Conservation (phyloP, 1,139 yeast species). For the Protomyces lactucae-debilis region DNA sequence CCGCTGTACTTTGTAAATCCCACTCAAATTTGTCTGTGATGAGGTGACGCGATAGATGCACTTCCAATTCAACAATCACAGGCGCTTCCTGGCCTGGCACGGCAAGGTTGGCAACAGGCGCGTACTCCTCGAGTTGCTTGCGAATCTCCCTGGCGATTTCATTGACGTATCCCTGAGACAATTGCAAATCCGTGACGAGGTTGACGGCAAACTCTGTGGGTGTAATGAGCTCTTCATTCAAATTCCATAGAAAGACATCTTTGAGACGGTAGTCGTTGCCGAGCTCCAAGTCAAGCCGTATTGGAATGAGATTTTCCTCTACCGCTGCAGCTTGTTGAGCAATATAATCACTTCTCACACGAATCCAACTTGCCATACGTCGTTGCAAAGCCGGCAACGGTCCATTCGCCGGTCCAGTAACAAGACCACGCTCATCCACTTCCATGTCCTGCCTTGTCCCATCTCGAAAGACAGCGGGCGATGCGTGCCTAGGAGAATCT, state of each 20-base stretch:
- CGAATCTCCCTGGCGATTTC: conserved; percentile 67
- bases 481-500: conserved; percentile 1
- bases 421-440: conserved; percentile 25
- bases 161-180: conserved; percentile 57
- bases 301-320: conserved; percentile 59
- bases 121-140: conserved; percentile 75
- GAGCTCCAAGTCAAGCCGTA: conserved; percentile 63
- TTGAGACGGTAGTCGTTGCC: conserved; percentile 51
- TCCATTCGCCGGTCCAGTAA: not conserved
- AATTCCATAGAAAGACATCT: conserved; percentile 87
- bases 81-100: conserved; percentile 63
- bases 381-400: conserved; percentile 8
- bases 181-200: conserved; percentile 75
- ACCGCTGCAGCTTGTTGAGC: conserved; percentile 8
- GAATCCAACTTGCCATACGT: conserved; percentile 20
- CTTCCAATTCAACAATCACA: conserved; percentile 64
- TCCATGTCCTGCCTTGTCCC: conserved; percentile 11
- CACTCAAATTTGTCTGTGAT: conserved; percentile 94
- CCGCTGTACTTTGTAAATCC: conserved; percentile 62
- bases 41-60: conserved; percentile 74
- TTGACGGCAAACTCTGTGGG: conserved; percentile 81
- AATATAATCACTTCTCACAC: conserved; percentile 21
- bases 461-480: not conserved
- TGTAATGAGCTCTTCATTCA: conserved; percentile 60
- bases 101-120: conserved; percentile 58